Conservation (phyloP, 2,329 filamentous ascomycete species). For the Furcasterigmium sp. region DNA sequence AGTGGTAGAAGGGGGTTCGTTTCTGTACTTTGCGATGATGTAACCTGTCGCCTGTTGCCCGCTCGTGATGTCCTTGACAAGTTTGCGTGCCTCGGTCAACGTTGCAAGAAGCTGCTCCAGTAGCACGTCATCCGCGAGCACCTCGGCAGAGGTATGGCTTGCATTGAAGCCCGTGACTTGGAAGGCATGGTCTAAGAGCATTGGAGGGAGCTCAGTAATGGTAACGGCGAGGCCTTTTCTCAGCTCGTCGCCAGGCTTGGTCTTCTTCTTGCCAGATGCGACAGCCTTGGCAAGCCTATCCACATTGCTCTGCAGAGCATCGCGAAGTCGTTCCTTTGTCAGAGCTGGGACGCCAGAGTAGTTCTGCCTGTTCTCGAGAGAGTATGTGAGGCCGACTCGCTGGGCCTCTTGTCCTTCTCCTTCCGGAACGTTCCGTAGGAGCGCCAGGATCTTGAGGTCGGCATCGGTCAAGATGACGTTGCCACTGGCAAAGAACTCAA, state of each 20-base stretch:
- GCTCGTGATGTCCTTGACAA: conserved; percentile 64
- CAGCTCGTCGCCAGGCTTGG: conserved; percentile 69
- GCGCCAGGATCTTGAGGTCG: conserved; percentile 73
- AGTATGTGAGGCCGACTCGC: conserved; percentile 71
- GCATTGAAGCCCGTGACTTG: conserved; percentile 65
- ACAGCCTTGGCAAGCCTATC: conserved; percentile 49
- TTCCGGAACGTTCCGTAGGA: conserved; percentile 75
- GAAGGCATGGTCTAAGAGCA: conserved; percentile 83
- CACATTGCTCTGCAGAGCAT: conserved; percentile 62
- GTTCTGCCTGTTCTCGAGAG: conserved; percentile 78
- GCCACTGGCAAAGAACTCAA: conserved; percentile 95
- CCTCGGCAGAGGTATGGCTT: conserved; percentile 58
- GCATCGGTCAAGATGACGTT: conserved; percentile 91
- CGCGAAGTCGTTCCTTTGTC: conserved; percentile 65
- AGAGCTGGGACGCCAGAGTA: conserved; percentile 69
- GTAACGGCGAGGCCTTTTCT: conserved; percentile 76
- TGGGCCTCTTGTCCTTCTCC: conserved; percentile 82
- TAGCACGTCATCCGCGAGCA: conserved; percentile 60
- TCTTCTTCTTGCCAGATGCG: conserved; percentile 58
- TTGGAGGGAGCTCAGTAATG: conserved; percentile 83
- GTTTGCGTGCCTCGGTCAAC: conserved; percentile 63
- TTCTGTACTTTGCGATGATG: conserved; percentile 70
- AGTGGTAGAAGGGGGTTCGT: conserved; percentile 1
- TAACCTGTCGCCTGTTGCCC: conserved; percentile 69
- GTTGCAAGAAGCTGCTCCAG: conserved; percentile 63